Evolutionary conservation across 768 basidiomycete genomes (phyloP), one percentile per base, ranked within the genome.

Genomic region (Paxillus involutus): DNA sequence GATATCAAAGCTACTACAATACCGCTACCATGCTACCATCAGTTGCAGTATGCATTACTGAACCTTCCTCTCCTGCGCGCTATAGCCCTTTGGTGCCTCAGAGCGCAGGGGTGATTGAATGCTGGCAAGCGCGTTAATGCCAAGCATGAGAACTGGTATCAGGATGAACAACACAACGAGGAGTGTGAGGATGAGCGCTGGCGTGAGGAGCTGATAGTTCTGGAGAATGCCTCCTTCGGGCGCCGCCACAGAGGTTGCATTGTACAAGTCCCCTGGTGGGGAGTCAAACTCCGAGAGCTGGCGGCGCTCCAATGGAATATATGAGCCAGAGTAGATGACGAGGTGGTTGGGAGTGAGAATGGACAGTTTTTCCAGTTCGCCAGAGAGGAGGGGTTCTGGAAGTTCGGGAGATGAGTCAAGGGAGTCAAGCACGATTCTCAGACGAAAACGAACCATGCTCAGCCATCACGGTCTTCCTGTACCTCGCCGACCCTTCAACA

Each of bases 171-270:
- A 74, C 0, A 73, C 71, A 43, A 91, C 70, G 46, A 91, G 77
- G 16, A 92, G 77, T 7, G 77, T 67, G 4, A 77, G 79, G 68
- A 92, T 89, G 45, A 93, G 76, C 0, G 79, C 86, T 1, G 91
- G 87, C 0, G 89, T 89, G 45, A 92, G 80, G 44, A 91, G 78
- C 64, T 91, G 89, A 68, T 91, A 91, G 33, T 76, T 81, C 56
- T 84, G 78, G 26, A 92, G 77, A 51, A 91, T 83, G 10, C 88
- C 86, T 21, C 79, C 82, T 8, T 72, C 65, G 6, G 77, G 68
- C 2, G 75, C 66, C 4, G 56, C 44, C 13, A 56, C 30, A 7
- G 45, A 16, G 16, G 76, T 74, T 11, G 73, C 62, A 52, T 77
- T 77, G 33, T 51, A 42, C 12, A 37, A 12, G 48, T 58, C 58